These are phyloP conservation scores for Carallia brachiata DNA, from an alignment of 345 rosid species.

Conservation along the genomic window DNA sequence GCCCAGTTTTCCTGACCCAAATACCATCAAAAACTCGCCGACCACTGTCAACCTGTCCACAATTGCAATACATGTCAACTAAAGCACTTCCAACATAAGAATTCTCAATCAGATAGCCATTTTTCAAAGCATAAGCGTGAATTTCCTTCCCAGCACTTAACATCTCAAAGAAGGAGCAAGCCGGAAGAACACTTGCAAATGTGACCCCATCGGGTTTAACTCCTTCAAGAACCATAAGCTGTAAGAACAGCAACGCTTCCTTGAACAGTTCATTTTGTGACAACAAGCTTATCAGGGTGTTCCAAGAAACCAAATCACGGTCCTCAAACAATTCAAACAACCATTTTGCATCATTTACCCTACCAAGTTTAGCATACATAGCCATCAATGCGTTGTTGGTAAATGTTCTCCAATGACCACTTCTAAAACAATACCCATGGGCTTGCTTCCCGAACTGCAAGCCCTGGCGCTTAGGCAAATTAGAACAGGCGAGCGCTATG, in stretches of 20 bases:
- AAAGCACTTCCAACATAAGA: constrained; percentile 88
- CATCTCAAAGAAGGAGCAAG: constrained; percentile 70
- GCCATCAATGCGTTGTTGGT: constrained; percentile 72
- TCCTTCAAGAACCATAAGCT: constrained; percentile 54
- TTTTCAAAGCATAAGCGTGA: constrained; percentile 77
- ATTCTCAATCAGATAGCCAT: constrained; percentile 54
- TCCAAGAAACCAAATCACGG: constrained; percentile 85
- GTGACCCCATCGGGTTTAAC: constrained; percentile 75
- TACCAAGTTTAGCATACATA: constrained; percentile 74
- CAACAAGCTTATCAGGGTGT: constrained; percentile 65
- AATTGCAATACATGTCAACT: constrained; percentile 93
- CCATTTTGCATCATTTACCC: constrained; percentile 38
- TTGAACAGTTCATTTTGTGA: constrained; percentile 58
- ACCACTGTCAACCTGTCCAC: constrained; percentile 57
- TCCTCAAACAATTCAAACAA: constrained; percentile 51
- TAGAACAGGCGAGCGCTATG: constrained; percentile 68
- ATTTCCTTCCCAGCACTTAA: constrained; percentile 65
- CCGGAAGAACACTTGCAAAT: constrained; percentile 81
- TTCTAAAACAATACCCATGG: constrained; percentile 64
- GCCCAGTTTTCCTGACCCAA: constrained; percentile 42
- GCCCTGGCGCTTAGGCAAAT: constrained; percentile 38
- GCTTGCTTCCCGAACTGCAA: constrained; percentile 70
- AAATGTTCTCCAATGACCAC: constrained; percentile 56
- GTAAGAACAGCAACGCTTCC: constrained; percentile 55
- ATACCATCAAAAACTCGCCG: constrained; percentile 57